Evolutionary conservation across 2,329 filamentous ascomycete species (phyloP).

Genomic region (Trichoderma sp.): DNA sequence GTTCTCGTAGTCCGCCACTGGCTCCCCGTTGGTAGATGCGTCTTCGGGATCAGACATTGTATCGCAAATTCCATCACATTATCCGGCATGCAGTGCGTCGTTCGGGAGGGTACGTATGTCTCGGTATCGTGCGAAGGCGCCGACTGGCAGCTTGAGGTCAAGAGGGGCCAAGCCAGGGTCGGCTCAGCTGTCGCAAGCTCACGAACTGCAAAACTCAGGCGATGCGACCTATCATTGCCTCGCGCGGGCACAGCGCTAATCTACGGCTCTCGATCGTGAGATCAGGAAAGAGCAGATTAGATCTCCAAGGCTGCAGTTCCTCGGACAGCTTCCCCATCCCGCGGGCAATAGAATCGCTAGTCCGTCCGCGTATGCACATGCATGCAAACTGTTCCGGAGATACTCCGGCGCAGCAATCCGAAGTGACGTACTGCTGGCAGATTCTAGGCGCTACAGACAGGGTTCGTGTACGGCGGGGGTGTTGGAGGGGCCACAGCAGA

Average conservation of each 20-base stretch:
- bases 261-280: background rate
- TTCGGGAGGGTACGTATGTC: background rate
- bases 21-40: slow-evolving; percentile 44
- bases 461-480: background rate
- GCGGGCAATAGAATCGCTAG: background rate
- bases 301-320: background rate
- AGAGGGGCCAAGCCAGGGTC: background rate
- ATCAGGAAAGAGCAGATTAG: slow-evolving; percentile 3
- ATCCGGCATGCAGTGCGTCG: slow-evolving; percentile 16
- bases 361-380: slow-evolving; percentile 22
- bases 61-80: slow-evolving; percentile 45
- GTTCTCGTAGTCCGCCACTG: slow-evolving; percentile 45
- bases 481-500: background rate
- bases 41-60: slow-evolving; percentile 55
- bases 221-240: slow-evolving; percentile 5
- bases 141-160: background rate
- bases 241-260: background rate
- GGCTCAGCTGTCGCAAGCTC: slow-evolving; percentile 21
- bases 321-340: slow-evolving; percentile 15
- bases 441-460: background rate
- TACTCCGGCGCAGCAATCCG: slow-evolving; percentile 18
- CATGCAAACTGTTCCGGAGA: slow-evolving; percentile 21
- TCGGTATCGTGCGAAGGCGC: background rate
- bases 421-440: slow-evolving; percentile 17
- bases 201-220: background rate